Evolutionary conservation across 2,329 filamentous ascomycete genomes (phyloP).

Genomic region (Verticillium nonalfalfae): DNA sequence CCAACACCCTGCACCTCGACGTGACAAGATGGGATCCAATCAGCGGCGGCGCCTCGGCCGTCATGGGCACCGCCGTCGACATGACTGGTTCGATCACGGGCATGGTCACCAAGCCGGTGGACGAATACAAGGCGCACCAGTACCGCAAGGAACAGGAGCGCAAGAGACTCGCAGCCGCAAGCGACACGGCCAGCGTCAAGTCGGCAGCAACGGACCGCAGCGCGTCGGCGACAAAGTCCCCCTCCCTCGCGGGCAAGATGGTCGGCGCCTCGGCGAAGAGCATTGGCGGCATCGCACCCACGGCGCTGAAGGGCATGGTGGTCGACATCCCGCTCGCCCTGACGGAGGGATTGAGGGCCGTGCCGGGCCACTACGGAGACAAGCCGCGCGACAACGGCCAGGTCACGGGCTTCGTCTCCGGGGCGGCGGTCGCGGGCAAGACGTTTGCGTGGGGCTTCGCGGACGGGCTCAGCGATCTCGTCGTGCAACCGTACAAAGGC

Average conservation of each 20-base stretch:
- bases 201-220: neutral
- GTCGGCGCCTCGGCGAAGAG: constrained; percentile 61
- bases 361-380: constrained; percentile 79
- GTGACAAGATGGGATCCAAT: constrained; percentile 21
- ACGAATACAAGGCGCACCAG: neutral
- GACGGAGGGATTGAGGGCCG: constrained; percentile 83
- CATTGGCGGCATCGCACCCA: constrained; percentile 64
- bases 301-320: constrained; percentile 73
- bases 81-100: constrained; percentile 46
- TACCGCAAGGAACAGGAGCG: neutral
- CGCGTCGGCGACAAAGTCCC: neutral
- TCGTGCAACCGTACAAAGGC: constrained; percentile 68
- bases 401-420: constrained; percentile 70
- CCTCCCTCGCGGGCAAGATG: constrained; percentile 37
- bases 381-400: constrained; percentile 72
- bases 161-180: neutral
- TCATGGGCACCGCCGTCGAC: constrained; percentile 36
- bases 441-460: constrained; percentile 73
- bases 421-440: constrained; percentile 70
- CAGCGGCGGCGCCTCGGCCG: constrained; percentile 14
- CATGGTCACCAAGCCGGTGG: neutral
- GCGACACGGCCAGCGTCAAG: constrained; percentile 16
- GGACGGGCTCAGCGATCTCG: constrained; percentile 73
- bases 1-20: constrained; percentile 20
- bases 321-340: constrained; percentile 73